These are phyloP conservation scores for Jamesozyma spencerorum DNA, from an alignment of 805 yeast species.

Conservation along the genomic window DNA sequence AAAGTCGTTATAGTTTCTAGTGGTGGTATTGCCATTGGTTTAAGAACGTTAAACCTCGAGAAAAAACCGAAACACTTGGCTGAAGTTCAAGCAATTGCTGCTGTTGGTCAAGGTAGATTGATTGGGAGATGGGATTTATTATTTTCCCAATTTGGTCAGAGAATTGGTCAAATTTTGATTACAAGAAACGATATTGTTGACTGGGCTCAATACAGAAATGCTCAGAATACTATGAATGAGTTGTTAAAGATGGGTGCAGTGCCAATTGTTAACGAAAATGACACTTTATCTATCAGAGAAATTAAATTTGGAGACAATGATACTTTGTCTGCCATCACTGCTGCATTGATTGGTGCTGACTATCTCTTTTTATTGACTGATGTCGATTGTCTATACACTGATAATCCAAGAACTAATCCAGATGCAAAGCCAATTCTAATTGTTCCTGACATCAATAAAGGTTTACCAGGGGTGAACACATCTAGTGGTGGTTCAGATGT, in stretches of 20 bases:
- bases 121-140: conserved; percentile 88
- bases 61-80: conserved; percentile 70
- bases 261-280: conserved; percentile 96
- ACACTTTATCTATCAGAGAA: conserved; percentile 86
- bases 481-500: conserved; percentile 76
- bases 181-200: conserved; percentile 92
- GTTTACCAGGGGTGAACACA: conserved; percentile 60
- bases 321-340: conserved; percentile 89
- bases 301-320: conserved; percentile 98
- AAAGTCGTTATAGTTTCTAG: conserved; percentile 81
- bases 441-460: conserved; percentile 64
- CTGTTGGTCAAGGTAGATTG: conserved; percentile 88
- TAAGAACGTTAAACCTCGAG: conserved; percentile 58
- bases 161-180: conserved; percentile 83
- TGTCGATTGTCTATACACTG: conserved; percentile 90
- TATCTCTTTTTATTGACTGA: conserved; percentile 87
- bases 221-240: conserved; percentile 78
- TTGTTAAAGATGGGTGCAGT: conserved; percentile 80
- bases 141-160: conserved; percentile 76
- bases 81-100: conserved; percentile 86
- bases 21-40: conserved; percentile 95
- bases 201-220: conserved; percentile 84
- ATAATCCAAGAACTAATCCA: conserved; percentile 81
- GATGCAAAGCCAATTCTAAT: conserved; percentile 71
- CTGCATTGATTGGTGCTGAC: conserved; percentile 91